Evolutionary conservation across 495 filamentous ascomycete genomes (phyloP), one percentile per base, ranked within the genome.

Genomic region (Penicillium diatomitis): DNA sequence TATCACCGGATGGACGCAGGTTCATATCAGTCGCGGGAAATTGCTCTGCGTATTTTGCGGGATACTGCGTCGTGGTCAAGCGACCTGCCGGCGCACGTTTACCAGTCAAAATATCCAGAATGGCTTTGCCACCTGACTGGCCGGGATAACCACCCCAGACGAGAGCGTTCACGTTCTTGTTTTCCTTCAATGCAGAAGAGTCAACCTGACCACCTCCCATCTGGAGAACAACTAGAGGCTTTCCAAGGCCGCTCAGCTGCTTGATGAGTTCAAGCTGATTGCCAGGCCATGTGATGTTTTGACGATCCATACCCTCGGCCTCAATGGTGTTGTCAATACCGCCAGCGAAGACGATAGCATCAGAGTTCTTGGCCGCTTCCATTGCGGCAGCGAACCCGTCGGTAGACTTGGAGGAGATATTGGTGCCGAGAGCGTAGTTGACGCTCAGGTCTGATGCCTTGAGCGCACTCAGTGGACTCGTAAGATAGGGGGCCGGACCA

Each of bases 191-290:
- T 0, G 77, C 61, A 0, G 75, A 74, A 34, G 74, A 71, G 50
- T 84, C 80, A 8, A 82, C 55, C 53, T 80, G 76, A 4, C 72
- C 74, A 49, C 79, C 81, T 41, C 80, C 80, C 74, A 82, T 76
- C 47, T 82, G 76, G 0, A 82, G 55, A 0, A 84, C 71, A 11
- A 83, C 53, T 38, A 80, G 59, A 0, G 80, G 79, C 53, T 83
- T 83, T 5, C 66, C 67, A 0, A 77, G 51, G 4, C 53, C 28
- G 11, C 72, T 69, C 27, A 83, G 67, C 47, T 81, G 48, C 0
- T 62, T 53, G 50, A 83, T 78, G 6, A 84, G 64, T 8, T 74
- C 70, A 4, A 82, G 65, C 51, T 81, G 79, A 43, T 73, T 72
- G 4, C 70, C 72, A 0, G 77, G 73, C 81, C 81, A 85, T 9